Conservation (phyloP, 129 eudicot genomes). For the Tanacetum coccineum region DNA sequence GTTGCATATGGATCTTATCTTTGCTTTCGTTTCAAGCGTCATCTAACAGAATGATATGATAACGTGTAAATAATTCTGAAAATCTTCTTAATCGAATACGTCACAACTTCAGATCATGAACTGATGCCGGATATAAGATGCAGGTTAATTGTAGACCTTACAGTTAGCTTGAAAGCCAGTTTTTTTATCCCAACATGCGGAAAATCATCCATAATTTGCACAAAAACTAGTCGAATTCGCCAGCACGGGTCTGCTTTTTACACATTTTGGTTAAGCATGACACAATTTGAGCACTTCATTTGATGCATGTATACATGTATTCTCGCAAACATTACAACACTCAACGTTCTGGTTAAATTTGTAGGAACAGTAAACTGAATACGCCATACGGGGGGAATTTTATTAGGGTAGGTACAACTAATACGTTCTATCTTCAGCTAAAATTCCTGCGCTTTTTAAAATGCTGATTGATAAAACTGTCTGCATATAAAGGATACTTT, state of each 20-base stretch:
- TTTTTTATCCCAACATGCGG: background rate
- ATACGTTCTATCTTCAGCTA: conserved; percentile 30
- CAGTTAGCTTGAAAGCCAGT: too few species aligned
- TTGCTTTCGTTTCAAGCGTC: background rate
- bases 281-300: background rate
- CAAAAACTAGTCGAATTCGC: background rate
- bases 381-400: background rate
- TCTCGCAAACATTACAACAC: background rate
- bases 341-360: background rate
- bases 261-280: background rate
- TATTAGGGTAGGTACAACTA: conserved; percentile 1
- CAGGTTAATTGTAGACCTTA: too few species aligned
- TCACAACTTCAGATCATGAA: background rate
- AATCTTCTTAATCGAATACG: background rate
- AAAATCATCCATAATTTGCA: background rate
- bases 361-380: background rate
- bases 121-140: too few species aligned
- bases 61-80: background rate
- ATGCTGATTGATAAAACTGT: conserved; percentile 70
- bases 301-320: background rate
- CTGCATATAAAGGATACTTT: conserved; percentile 77
- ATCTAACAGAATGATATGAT: background rate
- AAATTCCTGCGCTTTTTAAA: conserved; percentile 46
- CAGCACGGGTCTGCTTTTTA: background rate
- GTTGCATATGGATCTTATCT: background rate